Base-by-base conservation (phyloP, 768 basidiomycete species). In the Cantharellus anzutake region DNA sequence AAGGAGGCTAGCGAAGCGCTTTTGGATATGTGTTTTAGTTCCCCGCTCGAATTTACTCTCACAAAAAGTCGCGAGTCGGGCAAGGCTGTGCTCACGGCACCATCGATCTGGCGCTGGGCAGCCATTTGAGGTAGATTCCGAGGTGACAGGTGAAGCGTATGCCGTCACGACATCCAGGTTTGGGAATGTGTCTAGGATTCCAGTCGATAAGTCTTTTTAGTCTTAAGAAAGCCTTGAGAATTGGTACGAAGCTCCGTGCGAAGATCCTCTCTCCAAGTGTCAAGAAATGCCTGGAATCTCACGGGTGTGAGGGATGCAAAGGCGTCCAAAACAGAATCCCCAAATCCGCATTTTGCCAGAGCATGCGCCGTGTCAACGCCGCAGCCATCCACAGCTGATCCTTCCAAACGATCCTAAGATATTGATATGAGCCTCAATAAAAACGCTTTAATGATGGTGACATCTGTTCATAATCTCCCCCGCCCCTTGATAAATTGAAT, bases 1-100 rank as follows among this genome's bases (percentile, higher is more conserved):
- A 16, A 92, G 76, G 2, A 89, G 78, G 0, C 81, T 86, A 66
- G 86, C 75, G 67, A 93, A 91, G 5, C 88, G 81, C 63, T 87
- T 87, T 64, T 86, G 76, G 60, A 94, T 87, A 2, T 80, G 74
- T 55, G 88, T 84, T 65, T 76, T 82, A 56, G 87, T 82, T 0
- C 91, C 91, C 91, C 91, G 94, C 67, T 93, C 91, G 63, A 94
- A 94, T 68, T 82, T 85, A 53, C 82, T 75, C 69, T 96, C 92
- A 72, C 90, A 93, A 2, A 82, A 74, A 5, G 72, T 78, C 0
- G 92, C 90, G 14, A 93, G 77, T 59, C 78, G 79, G 14, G 76
- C 77, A 0, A 88, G 71, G 64, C 84, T 80, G 0, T 84, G 83
- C 61, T 89, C 85, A 58, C 70, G 67, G 41, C 66, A 66, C 78